Evolutionary conservation across 331 rosid genomes (phyloP).

Genomic region (Quercus lobata): DNA sequence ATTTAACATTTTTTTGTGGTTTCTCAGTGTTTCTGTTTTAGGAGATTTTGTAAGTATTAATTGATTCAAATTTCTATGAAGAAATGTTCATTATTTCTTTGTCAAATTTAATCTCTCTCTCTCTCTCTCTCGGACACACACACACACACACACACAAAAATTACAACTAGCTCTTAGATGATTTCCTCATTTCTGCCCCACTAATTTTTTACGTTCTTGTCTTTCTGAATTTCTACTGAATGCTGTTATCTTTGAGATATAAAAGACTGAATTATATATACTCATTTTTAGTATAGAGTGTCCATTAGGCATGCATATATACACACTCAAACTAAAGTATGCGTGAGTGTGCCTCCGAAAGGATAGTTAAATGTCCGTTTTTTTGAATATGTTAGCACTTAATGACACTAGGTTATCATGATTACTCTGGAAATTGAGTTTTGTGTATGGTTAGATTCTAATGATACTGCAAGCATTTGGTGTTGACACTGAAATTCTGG

Average conservation of each 20-base stretch:
- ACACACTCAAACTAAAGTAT: neutral
- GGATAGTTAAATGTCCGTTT: neutral
- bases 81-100: neutral
- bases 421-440: neutral
- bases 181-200: constrained; percentile 5
- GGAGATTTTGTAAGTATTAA: neutral
- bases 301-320: too few species aligned
- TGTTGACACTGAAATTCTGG: neutral
- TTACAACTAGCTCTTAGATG: constrained; percentile 7
- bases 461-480: neutral
- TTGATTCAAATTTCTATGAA: constrained; percentile 1
- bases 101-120: neutral
- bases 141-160: neutral
- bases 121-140: neutral
- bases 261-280: neutral
- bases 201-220: neutral
- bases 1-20: neutral
- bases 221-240: neutral
- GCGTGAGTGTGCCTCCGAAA: neutral
- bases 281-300: neutral
- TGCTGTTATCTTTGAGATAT: neutral
- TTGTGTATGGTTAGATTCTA: neutral
- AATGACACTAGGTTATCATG: neutral
- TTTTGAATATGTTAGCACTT: neutral
- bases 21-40: constrained; percentile 5